Base-by-base conservation (phyloP, 169 alveolate species). In the Plasmodium sp. region DNA sequence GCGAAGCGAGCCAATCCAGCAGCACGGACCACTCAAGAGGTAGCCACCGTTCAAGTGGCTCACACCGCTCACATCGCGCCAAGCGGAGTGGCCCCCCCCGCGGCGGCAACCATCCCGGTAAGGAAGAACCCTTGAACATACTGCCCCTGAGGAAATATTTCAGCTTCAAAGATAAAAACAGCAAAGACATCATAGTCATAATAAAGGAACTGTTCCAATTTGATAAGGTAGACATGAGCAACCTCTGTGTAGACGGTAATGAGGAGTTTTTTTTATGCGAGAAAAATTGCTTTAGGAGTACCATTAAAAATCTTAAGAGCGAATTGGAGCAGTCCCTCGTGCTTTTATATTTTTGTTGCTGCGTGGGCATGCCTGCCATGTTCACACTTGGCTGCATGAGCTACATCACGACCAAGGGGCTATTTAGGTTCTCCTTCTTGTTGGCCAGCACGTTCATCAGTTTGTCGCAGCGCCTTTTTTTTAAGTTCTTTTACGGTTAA, bases 301-400 rank as follows among this genome's bases (percentile, higher is more conserved):
- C 95, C 27, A 91, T 91, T 91, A 91, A 91, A 39, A 91, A 72
- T 18, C 92, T 91, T 45, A 91, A 83, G 62, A 67, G 27, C 22
- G 92, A 91, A 71, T 91, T 91, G 56, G 90, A 91, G 27, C 48
- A 74, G 62, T 31, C 83, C 18, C 77, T 82, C 51, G 54, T 74
- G 4, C 67, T 91, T n/a, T 72, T 91, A 81, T 81, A 91, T 72
- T 81, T 91, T 45, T 81, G 92, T 43, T 91, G 95, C n/a, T 91
- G 95, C 56, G 48, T 91, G 16, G 95, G 95, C 3, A 81, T 91
- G 92, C 95, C 95, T 71, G 79, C 71, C 14, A 91, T 91, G 95
- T 91, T 91, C 48, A 45, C 92, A 45, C 86, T 91, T 18, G 95
- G 95, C 1, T 62, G 80, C 14, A 91, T 81, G 54, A 91, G 95